These are phyloP conservation scores for Trichoderma koningii DNA, from an alignment of 2,329 filamentous ascomycete genomes.

Conservation along the genomic window DNA sequence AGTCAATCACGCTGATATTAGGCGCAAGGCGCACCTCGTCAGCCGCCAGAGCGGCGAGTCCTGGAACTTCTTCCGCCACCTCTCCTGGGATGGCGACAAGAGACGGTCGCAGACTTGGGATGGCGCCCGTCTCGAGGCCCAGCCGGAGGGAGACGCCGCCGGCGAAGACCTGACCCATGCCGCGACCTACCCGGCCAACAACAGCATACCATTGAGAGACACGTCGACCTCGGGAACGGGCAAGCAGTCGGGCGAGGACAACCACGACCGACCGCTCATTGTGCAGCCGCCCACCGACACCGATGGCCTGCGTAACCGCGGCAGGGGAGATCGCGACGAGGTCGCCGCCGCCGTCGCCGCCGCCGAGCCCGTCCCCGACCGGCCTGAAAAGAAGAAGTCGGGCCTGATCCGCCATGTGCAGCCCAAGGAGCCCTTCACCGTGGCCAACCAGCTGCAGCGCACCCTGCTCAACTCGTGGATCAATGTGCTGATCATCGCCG, in stretches of 20 bases:
- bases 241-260: conserved; percentile 30
- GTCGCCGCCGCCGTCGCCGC: background rate
- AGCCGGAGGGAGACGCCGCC: conserved; percentile 33
- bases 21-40: conserved; percentile 47
- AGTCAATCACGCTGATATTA: conserved; percentile 52
- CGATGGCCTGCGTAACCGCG: conserved; percentile 38
- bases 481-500: conserved; percentile 77
- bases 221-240: conserved; percentile 34
- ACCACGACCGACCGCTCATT: conserved; percentile 30
- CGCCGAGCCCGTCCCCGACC: conserved; percentile 33
- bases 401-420: conserved; percentile 49
- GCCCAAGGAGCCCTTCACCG: conserved; percentile 59
- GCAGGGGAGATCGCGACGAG: conserved; percentile 34
- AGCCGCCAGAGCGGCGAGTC: conserved; percentile 44
- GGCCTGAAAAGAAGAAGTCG: conserved; percentile 45
- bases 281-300: conserved; percentile 32
- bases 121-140: conserved; percentile 38
- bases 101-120: conserved; percentile 42
- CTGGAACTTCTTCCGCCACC: conserved; percentile 50
- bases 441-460: conserved; percentile 67
- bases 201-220: conserved; percentile 29
- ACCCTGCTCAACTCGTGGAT: conserved; percentile 83
- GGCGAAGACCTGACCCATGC: conserved; percentile 42
- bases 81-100: conserved; percentile 34
- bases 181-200: conserved; percentile 34